These are phyloP conservation scores for Trichoderma citrinoviride DNA, from an alignment of 2,329 filamentous ascomycete genomes.

Conservation along the genomic window DNA sequence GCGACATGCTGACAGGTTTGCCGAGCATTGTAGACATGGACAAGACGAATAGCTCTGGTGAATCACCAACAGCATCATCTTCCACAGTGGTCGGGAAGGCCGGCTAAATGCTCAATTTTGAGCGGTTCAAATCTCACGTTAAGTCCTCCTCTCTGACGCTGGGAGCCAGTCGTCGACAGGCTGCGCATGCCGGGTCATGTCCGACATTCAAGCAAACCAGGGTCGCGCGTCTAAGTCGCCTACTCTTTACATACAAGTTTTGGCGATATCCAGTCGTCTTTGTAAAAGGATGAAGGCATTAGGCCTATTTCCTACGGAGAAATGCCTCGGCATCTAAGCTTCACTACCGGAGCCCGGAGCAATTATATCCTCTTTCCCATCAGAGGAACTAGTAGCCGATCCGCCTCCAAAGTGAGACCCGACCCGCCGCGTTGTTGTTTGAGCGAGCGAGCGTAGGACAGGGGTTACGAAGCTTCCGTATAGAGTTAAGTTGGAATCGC, in stretches of 20 bases:
- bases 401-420: neutral
- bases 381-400: neutral
- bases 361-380: neutral
- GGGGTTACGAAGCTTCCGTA: neutral
- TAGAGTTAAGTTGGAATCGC: slow-evolving; percentile 3
- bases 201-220: no score
- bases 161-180: no score
- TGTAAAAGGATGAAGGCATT: fast-evolving
- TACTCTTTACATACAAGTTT: neutral
- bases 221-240: neutral
- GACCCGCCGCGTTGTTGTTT: neutral
- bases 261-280: no score
- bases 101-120: neutral
- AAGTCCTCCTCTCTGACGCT: no score
- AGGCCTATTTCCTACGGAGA: neutral
- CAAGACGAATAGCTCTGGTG: no score
- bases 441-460: neutral
- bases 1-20: no score
- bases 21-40: no score
- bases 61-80: no score
- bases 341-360: neutral
- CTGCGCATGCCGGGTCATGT: no score
- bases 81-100: neutral
- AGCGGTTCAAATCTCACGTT: no score
- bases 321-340: slow-evolving; percentile 8